Evolutionary conservation across 2,329 filamentous ascomycete genomes (phyloP).

Genomic region (Colletotrichum plurivorum): DNA sequence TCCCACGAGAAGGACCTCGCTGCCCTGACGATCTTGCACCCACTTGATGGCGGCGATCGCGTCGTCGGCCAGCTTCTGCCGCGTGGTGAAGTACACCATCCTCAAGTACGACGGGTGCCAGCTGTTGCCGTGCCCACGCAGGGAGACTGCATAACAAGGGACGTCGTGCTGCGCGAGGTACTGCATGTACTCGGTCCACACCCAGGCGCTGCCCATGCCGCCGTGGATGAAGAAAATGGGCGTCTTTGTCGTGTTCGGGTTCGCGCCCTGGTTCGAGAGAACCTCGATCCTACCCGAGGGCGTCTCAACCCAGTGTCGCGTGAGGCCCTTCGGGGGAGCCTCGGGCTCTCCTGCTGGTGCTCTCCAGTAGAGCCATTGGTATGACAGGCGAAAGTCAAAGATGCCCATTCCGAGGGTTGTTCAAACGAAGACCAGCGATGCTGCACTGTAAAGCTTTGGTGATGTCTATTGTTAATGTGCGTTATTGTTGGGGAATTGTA

Average conservation of each 20-base stretch:
- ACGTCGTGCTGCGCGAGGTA: conserved; percentile 60
- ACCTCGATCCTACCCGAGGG: conserved; percentile 63
- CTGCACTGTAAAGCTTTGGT: neutral
- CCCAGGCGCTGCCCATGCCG: conserved; percentile 66
- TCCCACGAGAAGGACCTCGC: conserved; percentile 60
- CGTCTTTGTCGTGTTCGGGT: conserved; percentile 38
- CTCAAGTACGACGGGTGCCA: conserved; percentile 64
- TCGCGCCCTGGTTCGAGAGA: conserved; percentile 56
- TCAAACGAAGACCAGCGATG: neutral
- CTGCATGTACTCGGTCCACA: conserved; percentile 67
- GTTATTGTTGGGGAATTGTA: neutral
- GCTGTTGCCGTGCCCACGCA: conserved; percentile 66
- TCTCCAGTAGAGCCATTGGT: conserved; percentile 50
- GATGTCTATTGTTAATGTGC: neutral
- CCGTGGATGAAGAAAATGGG: conserved; percentile 68
- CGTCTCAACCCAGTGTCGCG: conserved; percentile 60
- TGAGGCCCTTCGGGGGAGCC: conserved; percentile 56
- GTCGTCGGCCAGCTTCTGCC: conserved; percentile 59
- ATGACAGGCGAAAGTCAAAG: conserved; percentile 50
- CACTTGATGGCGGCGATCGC: conserved; percentile 58
- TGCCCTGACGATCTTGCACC: conserved; percentile 50
- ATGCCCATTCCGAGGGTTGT: conserved; percentile 23
- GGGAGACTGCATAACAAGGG: conserved; percentile 66
- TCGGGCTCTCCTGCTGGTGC: conserved; percentile 44
- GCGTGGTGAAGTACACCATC: conserved; percentile 63